These are phyloP conservation scores for Colletotrichum sansevieriae DNA, from an alignment of 2,329 filamentous ascomycete genomes.

Conservation along the genomic window DNA sequence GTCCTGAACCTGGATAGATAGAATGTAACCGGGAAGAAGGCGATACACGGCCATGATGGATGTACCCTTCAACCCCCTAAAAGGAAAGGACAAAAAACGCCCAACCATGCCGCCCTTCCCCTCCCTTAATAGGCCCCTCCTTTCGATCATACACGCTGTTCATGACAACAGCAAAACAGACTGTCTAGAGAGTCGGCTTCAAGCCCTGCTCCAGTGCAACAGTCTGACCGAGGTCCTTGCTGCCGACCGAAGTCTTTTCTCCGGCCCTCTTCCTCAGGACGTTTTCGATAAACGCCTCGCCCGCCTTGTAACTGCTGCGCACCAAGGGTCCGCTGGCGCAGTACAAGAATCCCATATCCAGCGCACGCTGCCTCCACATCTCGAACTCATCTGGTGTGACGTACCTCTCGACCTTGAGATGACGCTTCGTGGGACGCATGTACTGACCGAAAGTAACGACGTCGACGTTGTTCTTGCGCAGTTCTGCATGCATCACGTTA, in stretches of 20 bases:
- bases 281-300: constrained; percentile 98
- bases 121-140: neutral
- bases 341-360: constrained; percentile 97
- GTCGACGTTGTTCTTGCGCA: constrained; percentile 85
- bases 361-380: constrained; percentile 87
- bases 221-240: constrained; percentile 54
- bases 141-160: constrained; percentile 24
- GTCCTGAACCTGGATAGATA: constrained; percentile 1
- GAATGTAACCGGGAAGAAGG: constrained; percentile 24
- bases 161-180: neutral
- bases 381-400: constrained; percentile 93
- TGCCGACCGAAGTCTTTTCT: constrained; percentile 50
- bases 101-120: constrained; percentile 24
- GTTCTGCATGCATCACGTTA: constrained; percentile 44
- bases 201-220: constrained; percentile 53
- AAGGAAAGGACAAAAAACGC: constrained; percentile 23
- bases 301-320: constrained; percentile 96
- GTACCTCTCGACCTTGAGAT: constrained; percentile 97
- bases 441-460: constrained; percentile 99
- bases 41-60: constrained; percentile 35
- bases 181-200: constrained; percentile 25
- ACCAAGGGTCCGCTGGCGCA: constrained; percentile 94
- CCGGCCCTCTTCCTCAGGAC: constrained; percentile 85
- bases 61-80: constrained; percentile 20
- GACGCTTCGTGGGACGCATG: constrained; percentile 98